A percentile compares a stretch with the other conserved stretches of the same genome.
Conservation (phyloP, 2,329 filamentous ascomycete species). For the Dactylellina leptospora region DNA sequence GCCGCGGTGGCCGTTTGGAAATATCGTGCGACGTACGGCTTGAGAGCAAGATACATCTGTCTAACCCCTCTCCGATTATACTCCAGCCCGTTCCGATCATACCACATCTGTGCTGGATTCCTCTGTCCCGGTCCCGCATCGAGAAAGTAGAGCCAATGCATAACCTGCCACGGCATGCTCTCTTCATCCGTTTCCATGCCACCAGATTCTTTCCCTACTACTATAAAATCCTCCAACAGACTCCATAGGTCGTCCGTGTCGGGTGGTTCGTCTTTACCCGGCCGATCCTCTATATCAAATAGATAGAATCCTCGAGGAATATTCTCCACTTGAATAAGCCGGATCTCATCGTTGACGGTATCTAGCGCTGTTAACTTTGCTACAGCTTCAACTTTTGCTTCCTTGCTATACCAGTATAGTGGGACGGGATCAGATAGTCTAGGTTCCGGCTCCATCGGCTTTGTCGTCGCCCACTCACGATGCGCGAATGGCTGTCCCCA, state of each 20-base stretch:
- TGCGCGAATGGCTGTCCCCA: not conserved
- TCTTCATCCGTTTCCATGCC: not conserved
- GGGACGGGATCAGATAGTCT: not conserved
- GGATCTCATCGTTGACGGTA: not conserved
- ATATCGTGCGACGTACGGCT: not conserved
- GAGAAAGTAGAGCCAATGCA: not conserved
- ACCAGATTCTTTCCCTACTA: not conserved
- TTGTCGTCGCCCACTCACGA: not conserved
- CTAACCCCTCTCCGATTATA: not conserved
- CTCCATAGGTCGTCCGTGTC: not conserved
- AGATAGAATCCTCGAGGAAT: not conserved
- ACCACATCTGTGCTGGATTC: not conserved
- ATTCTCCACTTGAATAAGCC: not conserved
- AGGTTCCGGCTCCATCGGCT: not conserved
- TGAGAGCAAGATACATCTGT: not conserved
- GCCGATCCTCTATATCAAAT: not conserved
- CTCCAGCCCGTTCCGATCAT: constrained; percentile 1
- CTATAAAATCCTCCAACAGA: not conserved
- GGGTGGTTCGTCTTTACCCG: not conserved
- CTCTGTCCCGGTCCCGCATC: not conserved
- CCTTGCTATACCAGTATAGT: not conserved
- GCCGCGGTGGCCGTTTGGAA: not conserved
- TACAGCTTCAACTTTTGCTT: not conserved
- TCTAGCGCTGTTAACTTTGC: not conserved
- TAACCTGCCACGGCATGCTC: not conserved